These are phyloP conservation scores for Thelonectria discophora DNA, from an alignment of 2,329 filamentous ascomycete species.

Conservation along the genomic window DNA sequence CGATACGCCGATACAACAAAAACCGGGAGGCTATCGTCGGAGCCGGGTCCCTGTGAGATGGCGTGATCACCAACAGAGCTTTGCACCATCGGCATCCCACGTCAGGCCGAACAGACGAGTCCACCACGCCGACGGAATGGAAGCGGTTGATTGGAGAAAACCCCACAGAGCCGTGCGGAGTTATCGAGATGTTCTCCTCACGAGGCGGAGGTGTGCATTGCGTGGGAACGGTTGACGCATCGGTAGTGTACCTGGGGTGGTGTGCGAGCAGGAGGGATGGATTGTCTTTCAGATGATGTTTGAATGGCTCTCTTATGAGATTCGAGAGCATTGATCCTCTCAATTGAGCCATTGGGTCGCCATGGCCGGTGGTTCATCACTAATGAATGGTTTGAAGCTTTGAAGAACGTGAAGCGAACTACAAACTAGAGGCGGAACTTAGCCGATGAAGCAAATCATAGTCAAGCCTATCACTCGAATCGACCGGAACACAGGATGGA, in stretches of 20 bases:
- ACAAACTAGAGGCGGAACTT: not conserved
- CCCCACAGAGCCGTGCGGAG: slow-evolving; percentile 16
- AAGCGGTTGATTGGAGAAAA: slow-evolving; percentile 5
- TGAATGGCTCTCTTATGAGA: no score
- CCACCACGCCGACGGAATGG: slow-evolving; percentile 1
- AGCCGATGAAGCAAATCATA: slow-evolving; percentile 14
- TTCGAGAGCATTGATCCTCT: no score
- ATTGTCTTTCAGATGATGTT: no score
- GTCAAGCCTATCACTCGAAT: no score
- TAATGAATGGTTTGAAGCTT: no score
- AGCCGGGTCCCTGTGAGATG: slow-evolving; percentile 26
- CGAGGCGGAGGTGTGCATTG: not conserved
- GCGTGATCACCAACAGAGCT: slow-evolving; percentile 34
- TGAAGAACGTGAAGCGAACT: not conserved
- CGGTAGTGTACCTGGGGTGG: no score
- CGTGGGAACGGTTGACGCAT: not conserved
- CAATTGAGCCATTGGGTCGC: not conserved
- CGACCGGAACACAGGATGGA: not conserved
- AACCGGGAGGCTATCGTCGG: slow-evolving; percentile 9
- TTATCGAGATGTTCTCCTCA: slow-evolving; percentile 21
- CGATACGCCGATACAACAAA: not conserved
- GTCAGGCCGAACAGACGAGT: slow-evolving; percentile 1
- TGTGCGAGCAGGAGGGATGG: not conserved
- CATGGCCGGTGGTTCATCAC: not conserved
- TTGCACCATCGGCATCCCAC: slow-evolving; percentile 37